Conservation (phyloP, 371 early-diverging fungal genomes). For the Paramicrosporidium saccamoebae region DNA sequence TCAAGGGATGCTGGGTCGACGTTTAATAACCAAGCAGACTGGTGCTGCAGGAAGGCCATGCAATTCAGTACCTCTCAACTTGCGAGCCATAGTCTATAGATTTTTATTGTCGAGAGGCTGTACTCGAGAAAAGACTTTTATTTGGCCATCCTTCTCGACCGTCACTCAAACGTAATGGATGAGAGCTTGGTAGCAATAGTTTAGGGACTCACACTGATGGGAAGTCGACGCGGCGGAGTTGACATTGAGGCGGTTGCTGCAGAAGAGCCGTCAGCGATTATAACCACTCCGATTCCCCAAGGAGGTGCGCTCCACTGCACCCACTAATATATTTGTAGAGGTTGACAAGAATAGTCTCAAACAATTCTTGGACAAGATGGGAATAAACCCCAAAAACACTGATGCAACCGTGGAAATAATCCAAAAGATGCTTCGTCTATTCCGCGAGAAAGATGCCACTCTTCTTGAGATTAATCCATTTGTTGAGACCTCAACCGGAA, state of each 20-base stretch:
- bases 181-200: too few species aligned
- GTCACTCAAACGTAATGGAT: conserved; percentile 10
- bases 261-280: conserved; percentile 68
- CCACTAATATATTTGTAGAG: too few species aligned
- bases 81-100: conserved; percentile 6
- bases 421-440: conserved; percentile 66
- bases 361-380: conserved; percentile 44
- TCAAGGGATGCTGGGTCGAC: conserved; percentile 81
- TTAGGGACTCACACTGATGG: conserved; percentile 74
- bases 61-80: conserved; percentile 19
- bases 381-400: conserved; percentile 42
- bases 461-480: conserved; percentile 94
- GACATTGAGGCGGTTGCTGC: conserved; percentile 86
- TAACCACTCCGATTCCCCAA: conserved; percentile 29
- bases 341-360: too few species aligned
- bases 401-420: conserved; percentile 69
- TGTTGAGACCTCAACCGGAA: conserved; percentile 52
- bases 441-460: conserved; percentile 79
- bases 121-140: conserved; percentile 84
- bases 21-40: conserved; percentile 88
- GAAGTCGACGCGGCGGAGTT: conserved; percentile 83
- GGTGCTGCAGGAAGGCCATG: conserved; percentile 78
- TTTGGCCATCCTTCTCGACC: conserved; percentile 91
- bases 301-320: conserved; percentile 10
- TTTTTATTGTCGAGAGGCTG: conserved; percentile 76